Evolutionary conservation across 2,329 filamentous ascomycete genomes (phyloP).

Genomic region (Neonectria neomacrospora): DNA sequence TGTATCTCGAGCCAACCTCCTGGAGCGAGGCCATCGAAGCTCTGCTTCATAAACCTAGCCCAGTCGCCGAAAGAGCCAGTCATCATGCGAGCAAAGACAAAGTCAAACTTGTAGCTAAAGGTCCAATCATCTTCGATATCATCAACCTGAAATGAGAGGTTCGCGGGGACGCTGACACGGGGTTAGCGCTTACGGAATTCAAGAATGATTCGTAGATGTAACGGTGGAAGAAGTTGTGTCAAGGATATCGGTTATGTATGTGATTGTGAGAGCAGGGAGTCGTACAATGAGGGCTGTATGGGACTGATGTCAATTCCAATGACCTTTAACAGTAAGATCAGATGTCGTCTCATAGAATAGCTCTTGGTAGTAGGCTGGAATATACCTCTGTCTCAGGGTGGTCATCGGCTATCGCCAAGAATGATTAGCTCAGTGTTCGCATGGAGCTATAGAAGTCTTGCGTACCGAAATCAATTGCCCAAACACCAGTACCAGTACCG

Average conservation of each 20-base stretch:
- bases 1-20: constrained; percentile 58
- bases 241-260: too few species aligned
- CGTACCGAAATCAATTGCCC: constrained; percentile 58
- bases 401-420: constrained; percentile 39
- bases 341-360: background rate
- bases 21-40: constrained; percentile 52
- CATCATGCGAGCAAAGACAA: constrained; percentile 55
- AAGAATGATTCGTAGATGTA: background rate
- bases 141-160: constrained; percentile 60
- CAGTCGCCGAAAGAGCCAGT: constrained; percentile 50
- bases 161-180: constrained; percentile 55
- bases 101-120: constrained; percentile 53
- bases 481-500: constrained; percentile 61
- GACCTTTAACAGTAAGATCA: constrained; percentile 35
- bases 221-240: background rate
- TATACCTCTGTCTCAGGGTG: constrained; percentile 46
- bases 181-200: background rate
- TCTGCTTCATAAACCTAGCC: constrained; percentile 51
- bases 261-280: background rate
- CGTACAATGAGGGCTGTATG: constrained; percentile 53
- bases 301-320: constrained; percentile 57
- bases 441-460: background rate
- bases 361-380: rapidly evolving
- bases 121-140: constrained; percentile 56
- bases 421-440: constrained; percentile 9